Base-by-base conservation (phyloP, 352 stramenopile genomes). In the Globisporangium apiculatum region DNA sequence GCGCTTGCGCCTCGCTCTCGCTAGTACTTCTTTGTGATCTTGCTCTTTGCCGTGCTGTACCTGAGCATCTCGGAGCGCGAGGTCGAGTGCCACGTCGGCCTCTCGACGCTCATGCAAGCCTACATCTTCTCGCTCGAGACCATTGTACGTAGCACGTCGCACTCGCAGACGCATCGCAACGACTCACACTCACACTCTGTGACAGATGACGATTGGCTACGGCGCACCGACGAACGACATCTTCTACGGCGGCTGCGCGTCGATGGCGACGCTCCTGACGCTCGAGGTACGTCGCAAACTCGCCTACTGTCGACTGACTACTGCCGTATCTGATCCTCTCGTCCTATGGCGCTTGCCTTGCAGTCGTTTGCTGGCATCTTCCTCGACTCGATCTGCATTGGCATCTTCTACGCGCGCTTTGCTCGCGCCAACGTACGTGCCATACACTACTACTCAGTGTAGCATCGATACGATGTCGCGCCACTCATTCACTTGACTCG, bases 101-200 rank as follows among this genome's bases (percentile, higher is more conserved):
- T 94, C 59, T 66, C 54, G 31, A 89, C 75, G 49, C 69, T 92
- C 41, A 91, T 88, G 55, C 76, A 94, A 49, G 78, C 85, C 42
- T 94, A 94, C 61, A 73, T 94, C 53, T 94, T 94, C 60, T 94
- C 85, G 4, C 79, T 94, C 24, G 82, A 94, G 58, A 92, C 85
- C 6, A 94, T 94, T 55, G 85, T 94, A 63, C 53, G 74, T 79
- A 18, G 35, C 18, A 7, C 3, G 24, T 31, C 24, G 24, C 24
- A 31, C 24, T 31, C 24, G 24, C 24, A 31, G 24, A 31, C 24
- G 24, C 24, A 31, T 31, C 24, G 24, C 24, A 31, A 31, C 24
- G 24, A 31, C 24, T 31, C 24, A 31, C 15, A 15, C 1, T 37
- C 5, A 14, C 15, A 3, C n/a, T 12, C 3, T 69, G 11, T 17